A percentile compares a stretch with the other conserved stretches of the same genome.
Conservation (phyloP, 2,329 filamentous ascomycete genomes). For the Pseudogymnoascus sp. region DNA sequence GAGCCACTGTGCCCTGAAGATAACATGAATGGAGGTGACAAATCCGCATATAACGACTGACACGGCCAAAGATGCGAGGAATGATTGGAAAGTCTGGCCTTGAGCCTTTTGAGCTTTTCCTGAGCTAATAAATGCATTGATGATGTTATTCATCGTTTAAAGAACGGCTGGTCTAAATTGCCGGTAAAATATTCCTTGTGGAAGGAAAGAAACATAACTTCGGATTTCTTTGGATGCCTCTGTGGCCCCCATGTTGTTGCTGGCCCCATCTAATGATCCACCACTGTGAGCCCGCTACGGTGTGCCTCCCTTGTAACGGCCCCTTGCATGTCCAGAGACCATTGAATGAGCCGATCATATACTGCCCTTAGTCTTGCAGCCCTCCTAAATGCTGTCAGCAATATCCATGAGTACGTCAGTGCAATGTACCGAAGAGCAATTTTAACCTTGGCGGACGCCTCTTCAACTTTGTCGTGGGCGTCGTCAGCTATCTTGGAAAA, state of each 20-base stretch:
- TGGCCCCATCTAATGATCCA: not conserved
- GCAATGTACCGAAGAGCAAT: not conserved
- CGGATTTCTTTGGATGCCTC: not conserved
- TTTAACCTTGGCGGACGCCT: not conserved
- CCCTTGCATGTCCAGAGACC: not conserved
- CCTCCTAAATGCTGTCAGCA: not conserved
- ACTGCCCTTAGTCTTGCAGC: not conserved
- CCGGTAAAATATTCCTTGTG: not conserved
- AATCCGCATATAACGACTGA: conserved; percentile 8
- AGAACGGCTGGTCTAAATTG: not conserved
- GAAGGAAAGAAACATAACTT: not conserved
- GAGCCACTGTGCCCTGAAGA: conserved; percentile 8
- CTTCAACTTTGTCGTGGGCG: not conserved
- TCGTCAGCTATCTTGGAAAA: not conserved
- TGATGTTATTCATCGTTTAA: conserved; percentile 5
- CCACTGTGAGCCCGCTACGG: not conserved
- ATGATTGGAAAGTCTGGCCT: conserved; percentile 11
- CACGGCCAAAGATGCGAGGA: conserved; percentile 9
- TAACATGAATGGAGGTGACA: not conserved
- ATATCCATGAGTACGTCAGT: not conserved
- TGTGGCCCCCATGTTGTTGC: not conserved
- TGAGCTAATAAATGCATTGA: not conserved
- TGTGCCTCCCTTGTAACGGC: not conserved
- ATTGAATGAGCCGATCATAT: not conserved
- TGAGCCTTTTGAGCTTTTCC: conserved; percentile 13